Evolutionary conservation across 2,329 filamentous ascomycete genomes (phyloP), one percentile per base, ranked within the genome.

Genomic region (Monilinia fructigena): DNA sequence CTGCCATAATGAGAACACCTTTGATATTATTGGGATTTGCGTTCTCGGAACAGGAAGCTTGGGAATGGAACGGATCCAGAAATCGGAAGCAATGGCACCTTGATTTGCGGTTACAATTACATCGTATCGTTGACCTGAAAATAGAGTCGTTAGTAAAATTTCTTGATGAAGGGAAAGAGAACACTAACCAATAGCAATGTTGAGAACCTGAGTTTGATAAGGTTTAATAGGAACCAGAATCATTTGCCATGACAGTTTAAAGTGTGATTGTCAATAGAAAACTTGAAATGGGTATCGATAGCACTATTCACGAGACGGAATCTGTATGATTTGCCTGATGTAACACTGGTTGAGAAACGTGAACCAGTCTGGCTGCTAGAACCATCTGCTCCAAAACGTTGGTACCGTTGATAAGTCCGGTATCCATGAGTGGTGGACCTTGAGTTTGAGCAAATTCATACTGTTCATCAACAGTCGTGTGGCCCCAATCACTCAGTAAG

Each of bases 221-320:
- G 68, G 65, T 2, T 62, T 58, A 42, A 71, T 70, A 11, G 69
- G 68, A 0, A 88, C 83, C 16, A 80, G 74, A 55, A 55, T 88
- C 81, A 72, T 89, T 91, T 76, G 88, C 87, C 59, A 91, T 80
- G 6, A 83, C 84, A 0, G 86, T 88, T 88, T 1, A 85, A 71
- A 4, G 82, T 86, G 64, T 82, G 73, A 3, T 81, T 81, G 56
- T 85, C 81, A 28, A 77, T 78, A 0, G 80, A 73, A 4, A 80
- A 73, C 5, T 82, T 81, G 78, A 84, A 85, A 6, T 72, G 69
- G 1, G 75, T 77, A 38, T 72, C 70, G 7, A 86, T 75, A 71
- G 69, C 60, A 68, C 73, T 76, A 69, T 83, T 83, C 56, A 84
- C 74, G 2, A 84, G 71, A 3, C 82, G 75, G 47, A 85, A 67